Conservation (phyloP, 176 grass and related monocot genomes). For the Phyllostachys edulis region DNA sequence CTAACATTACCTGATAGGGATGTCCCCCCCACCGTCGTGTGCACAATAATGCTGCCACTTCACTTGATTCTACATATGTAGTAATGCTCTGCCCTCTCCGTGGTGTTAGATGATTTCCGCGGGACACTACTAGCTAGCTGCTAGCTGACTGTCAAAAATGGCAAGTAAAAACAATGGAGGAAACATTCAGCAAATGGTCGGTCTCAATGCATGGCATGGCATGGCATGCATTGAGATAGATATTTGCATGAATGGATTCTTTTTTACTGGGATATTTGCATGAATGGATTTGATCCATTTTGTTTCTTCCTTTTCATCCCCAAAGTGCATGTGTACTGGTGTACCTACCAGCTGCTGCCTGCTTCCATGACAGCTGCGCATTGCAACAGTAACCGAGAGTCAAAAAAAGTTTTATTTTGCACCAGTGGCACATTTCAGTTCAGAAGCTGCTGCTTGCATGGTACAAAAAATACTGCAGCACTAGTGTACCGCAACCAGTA, state of each 20-base stretch:
- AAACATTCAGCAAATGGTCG: neutral
- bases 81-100: neutral
- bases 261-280: neutral
- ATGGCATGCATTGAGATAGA: neutral
- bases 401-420: neutral
- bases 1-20: neutral
- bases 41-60: neutral
- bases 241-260: neutral
- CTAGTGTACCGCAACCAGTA: neutral
- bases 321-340: too few species aligned
- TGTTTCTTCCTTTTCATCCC: too few species aligned
- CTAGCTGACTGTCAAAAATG: neutral
- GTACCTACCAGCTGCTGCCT: neutral
- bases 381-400: neutral
- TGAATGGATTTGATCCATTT: neutral
- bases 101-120: slow-evolving; percentile 26
- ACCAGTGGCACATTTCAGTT: slow-evolving; percentile 1
- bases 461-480: neutral
- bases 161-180: neutral
- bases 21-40: too few species aligned
- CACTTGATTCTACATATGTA: too few species aligned
- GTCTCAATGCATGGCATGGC: neutral
- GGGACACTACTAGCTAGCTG: neutral
- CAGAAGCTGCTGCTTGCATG: neutral
- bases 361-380: neutral